phyloP scores from a whole-genome alignment of 768 basidiomycete species.

The Russula sp. region DNA sequence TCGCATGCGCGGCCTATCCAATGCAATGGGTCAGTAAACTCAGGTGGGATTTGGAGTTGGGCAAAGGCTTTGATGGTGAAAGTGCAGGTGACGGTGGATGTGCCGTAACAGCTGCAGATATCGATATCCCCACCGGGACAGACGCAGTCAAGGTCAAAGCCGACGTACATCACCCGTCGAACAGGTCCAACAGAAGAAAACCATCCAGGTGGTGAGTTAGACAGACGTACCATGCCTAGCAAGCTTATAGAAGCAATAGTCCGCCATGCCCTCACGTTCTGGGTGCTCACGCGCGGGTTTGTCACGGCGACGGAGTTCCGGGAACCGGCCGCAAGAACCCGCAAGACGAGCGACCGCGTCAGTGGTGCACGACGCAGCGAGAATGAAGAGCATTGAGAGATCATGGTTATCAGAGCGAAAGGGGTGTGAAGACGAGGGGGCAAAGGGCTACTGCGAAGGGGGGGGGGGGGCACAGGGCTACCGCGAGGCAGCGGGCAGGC shows the following conservation, averaged over 20 bases:
- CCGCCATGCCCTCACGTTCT: not conserved
- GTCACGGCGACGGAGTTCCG: not conserved
- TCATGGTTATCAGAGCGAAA: conserved; percentile 8
- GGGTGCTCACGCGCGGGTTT: not conserved
- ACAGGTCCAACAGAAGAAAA: not conserved
- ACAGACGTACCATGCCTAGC: conserved; percentile 5
- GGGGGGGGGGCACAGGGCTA: not conserved
- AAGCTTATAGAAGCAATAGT: conserved; percentile 3
- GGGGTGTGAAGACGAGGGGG: not conserved
- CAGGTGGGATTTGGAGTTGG: not conserved
- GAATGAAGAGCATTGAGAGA: not conserved
- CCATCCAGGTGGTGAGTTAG: not conserved
- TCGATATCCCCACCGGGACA: not conserved
- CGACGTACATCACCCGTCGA: not conserved
- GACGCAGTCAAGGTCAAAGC: not conserved
- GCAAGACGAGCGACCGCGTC: not conserved
- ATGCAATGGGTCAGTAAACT: conserved; percentile 3
- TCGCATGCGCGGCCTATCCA: not conserved
- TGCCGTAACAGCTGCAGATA: not conserved
- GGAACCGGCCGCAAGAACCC: not conserved
- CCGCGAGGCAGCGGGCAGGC: conserved; percentile 18
- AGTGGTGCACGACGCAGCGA: not conserved
- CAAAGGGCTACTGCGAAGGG: conserved; percentile 11
- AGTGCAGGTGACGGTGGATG: not conserved
- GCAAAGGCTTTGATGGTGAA: not conserved